A percentile compares a stretch with the other conserved stretches of the same genome.
Evolutionary conservation across 768 basidiomycete genomes (phyloP).

Genomic region (Russula earlei): DNA sequence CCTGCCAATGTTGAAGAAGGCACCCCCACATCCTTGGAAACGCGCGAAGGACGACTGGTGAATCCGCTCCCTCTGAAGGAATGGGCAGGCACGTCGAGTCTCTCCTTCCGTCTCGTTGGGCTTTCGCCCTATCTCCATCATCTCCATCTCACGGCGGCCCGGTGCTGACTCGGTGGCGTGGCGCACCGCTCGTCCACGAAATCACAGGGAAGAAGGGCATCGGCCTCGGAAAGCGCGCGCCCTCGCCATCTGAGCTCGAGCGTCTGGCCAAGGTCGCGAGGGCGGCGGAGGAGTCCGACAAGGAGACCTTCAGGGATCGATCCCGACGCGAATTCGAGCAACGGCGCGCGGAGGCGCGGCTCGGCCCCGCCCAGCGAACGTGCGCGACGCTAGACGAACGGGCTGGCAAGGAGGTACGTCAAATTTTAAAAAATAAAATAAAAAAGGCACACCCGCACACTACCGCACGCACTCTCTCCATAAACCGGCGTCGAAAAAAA

Average conservation of each 20-base stretch:
- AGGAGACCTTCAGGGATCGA: slow-evolving; percentile 59
- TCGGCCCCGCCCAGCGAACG: slow-evolving; percentile 65
- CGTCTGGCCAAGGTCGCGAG: slow-evolving; percentile 66
- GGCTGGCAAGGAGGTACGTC: slow-evolving; percentile 54
- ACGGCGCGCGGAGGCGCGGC: slow-evolving; percentile 58
- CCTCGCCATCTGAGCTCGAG: slow-evolving; percentile 53
- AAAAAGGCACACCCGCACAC: no score
- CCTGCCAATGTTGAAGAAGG: slow-evolving; percentile 21
- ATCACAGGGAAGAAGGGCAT: slow-evolving; percentile 67
- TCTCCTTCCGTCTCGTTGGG: background rate
- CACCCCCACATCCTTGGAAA: background rate
- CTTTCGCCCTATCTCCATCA: background rate
- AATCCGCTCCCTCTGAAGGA: slow-evolving; percentile 71
- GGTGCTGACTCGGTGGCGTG: background rate
- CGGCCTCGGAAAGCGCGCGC: slow-evolving; percentile 56
- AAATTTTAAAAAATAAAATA: background rate
- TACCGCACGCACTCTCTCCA: no score
- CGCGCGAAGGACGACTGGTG: slow-evolving; percentile 32
- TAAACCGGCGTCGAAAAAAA: no score
- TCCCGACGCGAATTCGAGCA: slow-evolving; percentile 68
- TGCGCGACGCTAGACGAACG: slow-evolving; percentile 69
- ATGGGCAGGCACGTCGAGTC: slow-evolving; percentile 59
- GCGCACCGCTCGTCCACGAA: background rate
- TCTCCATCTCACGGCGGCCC: background rate
- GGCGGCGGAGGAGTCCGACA: slow-evolving; percentile 43